Conservation (phyloP, 176 grass and related monocot species). For the Carex kokanica region DNA sequence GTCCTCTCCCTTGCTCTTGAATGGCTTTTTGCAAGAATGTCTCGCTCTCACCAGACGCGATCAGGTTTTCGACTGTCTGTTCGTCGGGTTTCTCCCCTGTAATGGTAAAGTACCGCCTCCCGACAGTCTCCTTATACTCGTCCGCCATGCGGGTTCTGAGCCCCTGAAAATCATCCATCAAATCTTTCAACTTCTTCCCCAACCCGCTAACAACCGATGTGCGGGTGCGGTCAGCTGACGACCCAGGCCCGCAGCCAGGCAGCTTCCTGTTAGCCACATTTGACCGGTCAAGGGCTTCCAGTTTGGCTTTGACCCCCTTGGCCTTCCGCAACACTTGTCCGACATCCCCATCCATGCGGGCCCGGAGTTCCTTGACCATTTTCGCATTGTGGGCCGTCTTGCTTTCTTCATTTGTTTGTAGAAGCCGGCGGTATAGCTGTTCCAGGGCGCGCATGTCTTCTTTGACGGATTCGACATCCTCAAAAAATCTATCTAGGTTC, state of each 20-base stretch:
- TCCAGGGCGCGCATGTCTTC: conserved; percentile 67
- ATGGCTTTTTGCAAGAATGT: conserved; percentile 89
- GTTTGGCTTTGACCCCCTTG: conserved; percentile 44
- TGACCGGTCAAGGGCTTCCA: conserved; percentile 66
- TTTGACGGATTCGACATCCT: conserved; percentile 74
- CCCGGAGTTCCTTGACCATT: conserved; percentile 46
- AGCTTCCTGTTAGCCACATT: conserved; percentile 65
- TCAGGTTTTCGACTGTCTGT: conserved; percentile 64
- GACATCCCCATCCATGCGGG: conserved; percentile 61
- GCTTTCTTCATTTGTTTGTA: conserved; percentile 53
- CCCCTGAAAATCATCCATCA: conserved; percentile 89
- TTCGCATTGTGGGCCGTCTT: conserved; percentile 50
- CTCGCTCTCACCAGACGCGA: conserved; percentile 86
- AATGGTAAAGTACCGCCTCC: conserved; percentile 65
- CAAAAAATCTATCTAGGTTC: conserved; percentile 66
- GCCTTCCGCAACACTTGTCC: conserved; percentile 51
- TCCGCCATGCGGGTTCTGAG: neutral
- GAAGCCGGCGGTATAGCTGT: conserved; percentile 49
- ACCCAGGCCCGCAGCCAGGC: conserved; percentile 67
- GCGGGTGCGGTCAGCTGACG: conserved; percentile 74
- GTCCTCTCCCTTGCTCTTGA: conserved; percentile 67
- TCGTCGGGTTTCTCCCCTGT: conserved; percentile 55
- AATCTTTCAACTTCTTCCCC: conserved; percentile 86
- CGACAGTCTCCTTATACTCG: conserved; percentile 71
- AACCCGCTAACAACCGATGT: conserved; percentile 57